Evolutionary conservation across 2,329 filamentous ascomycete genomes (phyloP).

Genomic region (Macrophomina phaseolina): DNA sequence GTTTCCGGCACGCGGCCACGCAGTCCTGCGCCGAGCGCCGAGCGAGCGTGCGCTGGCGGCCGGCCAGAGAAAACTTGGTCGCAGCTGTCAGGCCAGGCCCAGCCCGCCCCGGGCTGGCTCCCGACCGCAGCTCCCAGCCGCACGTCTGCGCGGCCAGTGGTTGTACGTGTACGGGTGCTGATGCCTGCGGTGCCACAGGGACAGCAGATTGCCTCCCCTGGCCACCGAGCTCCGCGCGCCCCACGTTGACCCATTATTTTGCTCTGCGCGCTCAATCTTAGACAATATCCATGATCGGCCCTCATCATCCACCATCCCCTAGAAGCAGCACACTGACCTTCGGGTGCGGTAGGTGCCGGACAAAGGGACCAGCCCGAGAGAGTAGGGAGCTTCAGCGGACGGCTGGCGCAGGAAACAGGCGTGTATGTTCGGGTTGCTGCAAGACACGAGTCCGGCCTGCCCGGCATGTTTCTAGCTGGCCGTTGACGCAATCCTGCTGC

Average conservation of each 20-base stretch:
- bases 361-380: neutral
- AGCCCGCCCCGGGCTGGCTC: constrained; percentile 2
- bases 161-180: neutral
- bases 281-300: constrained; percentile 20
- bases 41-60: constrained; percentile 3
- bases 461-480: no score
- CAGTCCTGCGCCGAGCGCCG: neutral
- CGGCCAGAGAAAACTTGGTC: neutral
- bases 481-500: neutral
- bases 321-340: constrained; percentile 7
- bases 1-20: neutral
- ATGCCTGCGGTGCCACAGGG: constrained; percentile 2
- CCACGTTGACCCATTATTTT: constrained; percentile 16
- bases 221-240: constrained; percentile 12
- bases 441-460: neutral
- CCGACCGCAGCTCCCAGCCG: constrained; percentile 1
- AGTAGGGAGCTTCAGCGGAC: neutral
- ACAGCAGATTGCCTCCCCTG: constrained; percentile 10
- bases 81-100: neutral
- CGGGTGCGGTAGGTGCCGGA: constrained; percentile 4
- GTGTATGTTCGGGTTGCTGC: neutral
- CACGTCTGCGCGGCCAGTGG: constrained; percentile 5
- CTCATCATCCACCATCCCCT: constrained; percentile 8
- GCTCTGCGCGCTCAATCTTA: constrained; percentile 19
- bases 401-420: neutral